Percentiles rank a stretch among this genome's conserved stretches.
Evolutionary conservation across 2,329 filamentous ascomycete genomes (phyloP).

Genomic region (Geosmithia flava): DNA sequence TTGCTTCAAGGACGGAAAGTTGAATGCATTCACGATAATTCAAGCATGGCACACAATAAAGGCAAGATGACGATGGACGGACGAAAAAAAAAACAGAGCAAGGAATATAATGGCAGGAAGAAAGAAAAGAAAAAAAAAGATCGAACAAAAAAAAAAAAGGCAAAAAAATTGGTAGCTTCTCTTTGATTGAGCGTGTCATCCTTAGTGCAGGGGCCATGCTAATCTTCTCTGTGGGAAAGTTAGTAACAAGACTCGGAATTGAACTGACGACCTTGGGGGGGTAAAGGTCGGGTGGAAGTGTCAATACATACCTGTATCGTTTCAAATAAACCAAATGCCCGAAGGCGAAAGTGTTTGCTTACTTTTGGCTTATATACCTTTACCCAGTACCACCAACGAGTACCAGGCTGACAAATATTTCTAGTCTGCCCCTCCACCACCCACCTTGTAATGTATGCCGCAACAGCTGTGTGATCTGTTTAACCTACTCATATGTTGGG

Average conservation of each 20-base stretch:
- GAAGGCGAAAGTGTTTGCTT: constrained; percentile 2
- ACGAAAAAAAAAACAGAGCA: no score
- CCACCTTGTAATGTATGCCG: no score
- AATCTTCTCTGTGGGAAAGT: constrained; percentile 53
- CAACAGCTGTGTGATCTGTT: no score
- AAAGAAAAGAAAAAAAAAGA: neutral
- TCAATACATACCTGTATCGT: constrained; percentile 1
- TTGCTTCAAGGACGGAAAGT: no score
- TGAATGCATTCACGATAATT: no score
- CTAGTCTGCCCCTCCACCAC: no score
- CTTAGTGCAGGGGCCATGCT: constrained; percentile 83
- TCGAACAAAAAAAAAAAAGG: neutral
- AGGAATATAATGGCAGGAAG: no score
- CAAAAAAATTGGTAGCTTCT: constrained; percentile 39
- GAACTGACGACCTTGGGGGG: constrained; percentile 3
- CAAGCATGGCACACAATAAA: no score
- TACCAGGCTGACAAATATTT: no score
- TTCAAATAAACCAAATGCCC: constrained; percentile 7
- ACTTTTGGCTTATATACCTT: neutral
- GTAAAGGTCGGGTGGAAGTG: neutral
- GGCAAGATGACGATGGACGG: no score
- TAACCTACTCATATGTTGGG: no score
- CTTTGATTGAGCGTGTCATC: constrained; percentile 85
- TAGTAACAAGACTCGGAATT: constrained; percentile 2
- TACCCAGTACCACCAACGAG: no score